A percentile compares a stretch with the other conserved stretches of the same genome.
Conservation (phyloP, 208 protist species). For the Blastocrithidia nonstop region DNA sequence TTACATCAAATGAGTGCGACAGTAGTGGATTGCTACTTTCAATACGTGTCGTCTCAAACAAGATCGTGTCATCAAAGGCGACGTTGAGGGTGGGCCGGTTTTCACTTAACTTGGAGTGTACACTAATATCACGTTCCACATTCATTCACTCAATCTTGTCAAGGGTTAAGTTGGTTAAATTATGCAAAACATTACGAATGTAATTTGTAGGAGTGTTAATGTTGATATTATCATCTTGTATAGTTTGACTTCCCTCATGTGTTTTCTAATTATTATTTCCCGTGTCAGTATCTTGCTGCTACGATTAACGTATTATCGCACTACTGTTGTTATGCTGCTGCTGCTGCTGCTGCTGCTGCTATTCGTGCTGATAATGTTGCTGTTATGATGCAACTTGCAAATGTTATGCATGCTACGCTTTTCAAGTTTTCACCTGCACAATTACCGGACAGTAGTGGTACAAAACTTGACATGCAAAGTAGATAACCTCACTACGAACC, state of each 20-base stretch:
- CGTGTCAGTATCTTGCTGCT: no score
- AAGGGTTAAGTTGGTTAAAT: no score
- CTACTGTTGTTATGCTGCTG: no score
- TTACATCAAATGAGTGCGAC: constrained; percentile 9
- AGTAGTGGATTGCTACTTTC: constrained; percentile 7
- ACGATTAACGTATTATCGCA: no score
- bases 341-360: background rate
- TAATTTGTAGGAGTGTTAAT: background rate
- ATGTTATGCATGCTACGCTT: constrained; percentile 6
- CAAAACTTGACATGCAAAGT: constrained; percentile 60
- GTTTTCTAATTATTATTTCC: background rate
- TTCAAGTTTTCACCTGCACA: constrained; percentile 16
- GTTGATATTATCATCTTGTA: background rate
- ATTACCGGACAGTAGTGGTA: constrained; percentile 38
- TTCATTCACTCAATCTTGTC: no score
- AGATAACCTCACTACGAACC: constrained; percentile 77
- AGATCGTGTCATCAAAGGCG: constrained; percentile 48
- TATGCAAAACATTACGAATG: no score
- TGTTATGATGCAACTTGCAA: background rate
- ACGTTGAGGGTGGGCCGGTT: constrained; percentile 64
- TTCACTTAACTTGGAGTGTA: constrained; percentile 61
- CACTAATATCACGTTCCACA: constrained; percentile 53
- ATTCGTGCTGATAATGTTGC: background rate
- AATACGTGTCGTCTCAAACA: constrained; percentile 33
- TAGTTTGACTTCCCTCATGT: background rate